These are phyloP conservation scores for Botrytis squamosa DNA, from an alignment of 2,329 filamentous ascomycete species.

Conservation along the genomic window DNA sequence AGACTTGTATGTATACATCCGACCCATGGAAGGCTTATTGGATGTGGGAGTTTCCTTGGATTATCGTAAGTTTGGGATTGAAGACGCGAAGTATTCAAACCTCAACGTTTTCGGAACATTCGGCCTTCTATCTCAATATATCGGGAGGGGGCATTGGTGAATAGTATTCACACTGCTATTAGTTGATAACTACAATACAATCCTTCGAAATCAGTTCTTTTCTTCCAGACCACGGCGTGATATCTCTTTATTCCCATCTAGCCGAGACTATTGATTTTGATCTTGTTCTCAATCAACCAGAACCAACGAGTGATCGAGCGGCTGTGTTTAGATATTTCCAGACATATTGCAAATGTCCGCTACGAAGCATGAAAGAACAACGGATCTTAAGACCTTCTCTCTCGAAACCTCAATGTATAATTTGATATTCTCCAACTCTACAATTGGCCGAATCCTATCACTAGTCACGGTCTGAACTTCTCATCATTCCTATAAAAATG, in stretches of 20 bases:
- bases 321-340: background rate
- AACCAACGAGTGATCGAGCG: background rate
- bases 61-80: no score
- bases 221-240: background rate
- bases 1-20: no score
- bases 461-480: background rate
- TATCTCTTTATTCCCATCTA: background rate
- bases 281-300: background rate
- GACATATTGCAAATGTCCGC: background rate
- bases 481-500: rapidly evolving
- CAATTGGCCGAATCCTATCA: background rate
- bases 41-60: no score
- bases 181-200: background rate
- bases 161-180: no score
- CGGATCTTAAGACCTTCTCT: background rate
- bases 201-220: background rate
- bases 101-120: no score
- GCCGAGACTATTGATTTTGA: background rate
- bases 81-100: no score
- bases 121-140: no score
- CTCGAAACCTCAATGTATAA: background rate
- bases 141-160: no score
- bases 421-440: background rate
- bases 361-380: background rate
- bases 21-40: no score